Evolutionary conservation across 129 eudicot genomes (phyloP).

Genomic region (Heracleum sosnowskyi): DNA sequence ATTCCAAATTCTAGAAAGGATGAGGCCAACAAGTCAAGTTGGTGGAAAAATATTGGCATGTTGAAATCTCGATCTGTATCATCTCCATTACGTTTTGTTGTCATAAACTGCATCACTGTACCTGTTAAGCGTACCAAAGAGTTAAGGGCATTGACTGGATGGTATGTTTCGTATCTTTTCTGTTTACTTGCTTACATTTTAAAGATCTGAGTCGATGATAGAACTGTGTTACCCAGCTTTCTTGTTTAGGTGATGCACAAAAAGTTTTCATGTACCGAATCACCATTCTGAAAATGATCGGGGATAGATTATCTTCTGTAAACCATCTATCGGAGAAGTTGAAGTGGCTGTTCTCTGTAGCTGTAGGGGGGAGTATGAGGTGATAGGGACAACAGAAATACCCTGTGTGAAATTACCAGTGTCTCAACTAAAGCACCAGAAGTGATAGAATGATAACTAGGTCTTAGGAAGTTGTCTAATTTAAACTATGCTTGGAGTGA

Average conservation of each 20-base stretch:
- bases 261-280: not conserved
- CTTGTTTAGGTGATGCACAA: not conserved
- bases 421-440: not conserved
- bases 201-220: not conserved
- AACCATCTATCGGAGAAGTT: not conserved
- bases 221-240: not conserved
- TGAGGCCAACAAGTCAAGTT: conserved; percentile 37
- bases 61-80: conserved; percentile 30
- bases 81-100: conserved; percentile 38
- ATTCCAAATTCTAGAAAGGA: conserved; percentile 32
- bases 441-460: not conserved
- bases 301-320: not conserved
- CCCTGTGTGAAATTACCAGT: not conserved
- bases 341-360: not conserved
- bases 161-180: conserved; percentile 34
- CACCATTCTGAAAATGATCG: not conserved
- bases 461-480: not conserved
- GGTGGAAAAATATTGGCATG: conserved; percentile 65
- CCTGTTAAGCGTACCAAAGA: conserved; percentile 88
- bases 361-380: not conserved
- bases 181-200: not conserved
- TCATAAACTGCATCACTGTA: conserved; percentile 41
- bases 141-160: conserved; percentile 63
- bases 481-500: not conserved
- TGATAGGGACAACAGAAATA: not conserved